phyloP scores from a whole-genome alignment of 805 yeast genomes.

The Candida gorgasii region DNA sequence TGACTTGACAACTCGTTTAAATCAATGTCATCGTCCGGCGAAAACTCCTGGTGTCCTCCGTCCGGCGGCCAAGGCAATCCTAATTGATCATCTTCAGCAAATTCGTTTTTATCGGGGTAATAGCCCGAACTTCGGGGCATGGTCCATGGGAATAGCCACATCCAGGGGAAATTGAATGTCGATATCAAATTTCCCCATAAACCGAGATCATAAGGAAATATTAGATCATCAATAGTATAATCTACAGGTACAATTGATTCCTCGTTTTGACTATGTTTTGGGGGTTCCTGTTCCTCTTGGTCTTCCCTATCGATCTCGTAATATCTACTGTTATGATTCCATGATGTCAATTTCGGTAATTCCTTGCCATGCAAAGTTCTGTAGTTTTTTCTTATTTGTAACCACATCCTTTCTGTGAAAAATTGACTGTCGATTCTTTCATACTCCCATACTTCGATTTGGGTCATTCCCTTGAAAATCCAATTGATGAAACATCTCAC shows the following conservation, averaged over 20 bases:
- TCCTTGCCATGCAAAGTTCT: slow-evolving; percentile 36
- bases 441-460: slow-evolving; percentile 89
- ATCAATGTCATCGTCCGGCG: slow-evolving; percentile 20
- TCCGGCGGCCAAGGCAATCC: slow-evolving; percentile 94
- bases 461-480: slow-evolving; percentile 69
- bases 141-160: slow-evolving; percentile 76
- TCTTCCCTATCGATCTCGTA: slow-evolving; percentile 15
- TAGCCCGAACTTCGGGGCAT: slow-evolving; percentile 62
- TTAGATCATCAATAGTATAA: slow-evolving; percentile 60
- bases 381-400: slow-evolving; percentile 47
- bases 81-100: slow-evolving; percentile 55
- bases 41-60: slow-evolving; percentile 52
- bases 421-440: slow-evolving; percentile 76
- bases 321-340: slow-evolving; percentile 34
- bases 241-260: slow-evolving; percentile 28
- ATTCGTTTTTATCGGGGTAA: slow-evolving; percentile 55
- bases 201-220: slow-evolving; percentile 85
- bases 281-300: slow-evolving; percentile 8
- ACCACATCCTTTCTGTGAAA: slow-evolving; percentile 55
- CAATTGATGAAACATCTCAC: slow-evolving; percentile 61
- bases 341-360: slow-evolving; percentile 49
- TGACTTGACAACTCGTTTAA: slow-evolving; percentile 14
- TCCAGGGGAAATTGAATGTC: slow-evolving; percentile 61
- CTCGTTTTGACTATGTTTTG: slow-evolving; percentile 2
- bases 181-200: slow-evolving; percentile 51